Evolutionary conservation across 352 stramenopile species (phyloP).

Genomic region (Thraustochytrium striatum): DNA sequence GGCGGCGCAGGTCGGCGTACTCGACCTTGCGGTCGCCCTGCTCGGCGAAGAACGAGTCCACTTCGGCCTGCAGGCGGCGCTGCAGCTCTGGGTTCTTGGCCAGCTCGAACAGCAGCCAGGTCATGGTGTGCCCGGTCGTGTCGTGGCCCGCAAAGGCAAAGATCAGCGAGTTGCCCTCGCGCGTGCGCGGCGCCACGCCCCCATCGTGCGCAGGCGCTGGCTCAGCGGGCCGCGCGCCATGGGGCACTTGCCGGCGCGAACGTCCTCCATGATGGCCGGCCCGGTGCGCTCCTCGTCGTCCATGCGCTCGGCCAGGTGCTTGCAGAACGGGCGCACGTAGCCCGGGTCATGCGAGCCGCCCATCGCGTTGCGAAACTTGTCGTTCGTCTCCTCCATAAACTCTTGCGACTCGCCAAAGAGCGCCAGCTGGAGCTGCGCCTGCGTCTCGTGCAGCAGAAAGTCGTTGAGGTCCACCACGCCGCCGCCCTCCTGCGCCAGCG

Average conservation of each 20-base stretch:
- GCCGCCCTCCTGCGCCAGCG: constrained; percentile 7
- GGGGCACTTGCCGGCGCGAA: background rate
- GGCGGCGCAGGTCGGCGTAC: constrained; percentile 23
- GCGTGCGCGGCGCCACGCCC: background rate
- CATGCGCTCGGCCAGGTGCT: background rate
- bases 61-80: constrained; percentile 19
- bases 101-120: constrained; percentile 46
- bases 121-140: constrained; percentile 46
- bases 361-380: constrained; percentile 41
- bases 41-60: constrained; percentile 1
- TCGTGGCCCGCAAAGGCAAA: constrained; percentile 47
- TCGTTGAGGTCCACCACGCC: constrained; percentile 36
- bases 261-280: background rate
- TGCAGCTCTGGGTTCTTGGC: constrained; percentile 37
- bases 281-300: constrained; percentile 2
- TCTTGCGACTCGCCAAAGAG: constrained; percentile 40
- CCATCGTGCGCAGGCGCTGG: constrained; percentile 4
- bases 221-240: constrained; percentile 30
- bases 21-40: background rate
- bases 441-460: constrained; percentile 42
- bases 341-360: background rate
- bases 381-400: constrained; percentile 47
- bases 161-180: constrained; percentile 20
- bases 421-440: constrained; percentile 46
- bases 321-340: constrained; percentile 31